These are phyloP conservation scores for Monascus purpureus DNA, from an alignment of 495 filamentous ascomycete genomes.

Conservation along the genomic window DNA sequence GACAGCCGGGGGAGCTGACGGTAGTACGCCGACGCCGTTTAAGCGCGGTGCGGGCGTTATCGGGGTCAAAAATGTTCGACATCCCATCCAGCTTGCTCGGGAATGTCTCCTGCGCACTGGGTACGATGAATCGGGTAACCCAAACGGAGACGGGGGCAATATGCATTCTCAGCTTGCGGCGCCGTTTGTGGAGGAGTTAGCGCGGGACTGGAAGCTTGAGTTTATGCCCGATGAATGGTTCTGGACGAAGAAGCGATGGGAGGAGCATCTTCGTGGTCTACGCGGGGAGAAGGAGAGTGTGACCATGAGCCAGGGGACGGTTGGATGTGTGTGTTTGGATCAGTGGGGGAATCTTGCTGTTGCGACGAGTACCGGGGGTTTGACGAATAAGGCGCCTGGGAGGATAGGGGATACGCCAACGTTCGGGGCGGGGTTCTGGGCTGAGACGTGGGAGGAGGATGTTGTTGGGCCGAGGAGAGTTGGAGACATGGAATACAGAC, in stretches of 20 bases:
- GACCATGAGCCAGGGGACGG: constrained; percentile 56
- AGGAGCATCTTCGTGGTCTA: constrained; percentile 62
- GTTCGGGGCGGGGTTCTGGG: constrained; percentile 81
- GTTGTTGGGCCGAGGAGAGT: not conserved
- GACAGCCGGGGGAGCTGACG: constrained; percentile 6
- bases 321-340: constrained; percentile 71
- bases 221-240: constrained; percentile 60
- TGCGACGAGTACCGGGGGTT: constrained; percentile 75
- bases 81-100: constrained; percentile 63
- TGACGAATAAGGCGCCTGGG: constrained; percentile 81
- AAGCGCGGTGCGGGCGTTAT: constrained; percentile 71
- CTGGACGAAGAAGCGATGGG: constrained; percentile 67
- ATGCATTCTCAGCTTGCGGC: constrained; percentile 58
- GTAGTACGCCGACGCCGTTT: constrained; percentile 20
- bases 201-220: constrained; percentile 51
- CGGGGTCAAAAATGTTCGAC: constrained; percentile 55
- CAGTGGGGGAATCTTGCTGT: constrained; percentile 54
- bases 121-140: constrained; percentile 16
- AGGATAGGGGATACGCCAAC: constrained; percentile 81
- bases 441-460: constrained; percentile 55
- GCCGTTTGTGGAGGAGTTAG: constrained; percentile 49
- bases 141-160: constrained; percentile 26
- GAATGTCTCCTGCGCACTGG: constrained; percentile 52
- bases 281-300: constrained; percentile 24
- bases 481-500: not conserved